phyloP scores from a whole-genome alignment of 129 eudicot species.

The Tagetes patula region DNA sequence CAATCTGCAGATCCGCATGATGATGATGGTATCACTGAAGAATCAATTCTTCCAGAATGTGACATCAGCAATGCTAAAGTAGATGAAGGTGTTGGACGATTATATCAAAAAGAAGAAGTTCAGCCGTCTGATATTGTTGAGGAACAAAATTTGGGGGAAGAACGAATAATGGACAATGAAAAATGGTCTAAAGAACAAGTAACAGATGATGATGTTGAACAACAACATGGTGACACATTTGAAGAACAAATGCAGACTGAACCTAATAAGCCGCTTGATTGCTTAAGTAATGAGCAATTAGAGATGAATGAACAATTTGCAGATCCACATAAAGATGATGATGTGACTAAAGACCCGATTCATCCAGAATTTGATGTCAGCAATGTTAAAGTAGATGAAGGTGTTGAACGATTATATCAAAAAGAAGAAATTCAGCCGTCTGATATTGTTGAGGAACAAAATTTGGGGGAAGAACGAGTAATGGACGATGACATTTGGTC shows the following conservation, averaged over 20 bases:
- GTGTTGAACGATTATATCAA: too few species aligned
- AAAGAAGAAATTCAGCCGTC: too few species aligned
- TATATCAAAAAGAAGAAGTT: too few species aligned
- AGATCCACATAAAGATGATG: neutral
- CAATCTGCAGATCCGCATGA: neutral
- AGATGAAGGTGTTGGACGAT: too few species aligned
- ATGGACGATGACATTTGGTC: conserved; percentile 1
- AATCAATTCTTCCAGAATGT: neutral
- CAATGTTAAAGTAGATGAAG: too few species aligned
- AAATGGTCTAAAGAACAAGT: conserved; percentile 11
- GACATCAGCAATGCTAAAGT: too few species aligned
- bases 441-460: neutral
- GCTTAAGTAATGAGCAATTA: neutral
- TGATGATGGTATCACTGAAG: conserved; percentile 11
- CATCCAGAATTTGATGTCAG: neutral
- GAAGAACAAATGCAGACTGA: conserved; percentile 20
- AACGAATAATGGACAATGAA: conserved; percentile 10
- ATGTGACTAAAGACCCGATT: conserved; percentile 17
- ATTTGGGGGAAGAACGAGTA: conserved; percentile 5
- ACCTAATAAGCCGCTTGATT: neutral
- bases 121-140: too few species aligned
- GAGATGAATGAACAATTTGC: conserved; percentile 9
- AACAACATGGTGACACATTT: conserved; percentile 16
- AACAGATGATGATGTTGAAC: conserved; percentile 2
- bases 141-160: neutral